These are phyloP conservation scores for Limnomonas spitsbergensis DNA, from an alignment of 139 green algal genomes.

Conservation along the genomic window DNA sequence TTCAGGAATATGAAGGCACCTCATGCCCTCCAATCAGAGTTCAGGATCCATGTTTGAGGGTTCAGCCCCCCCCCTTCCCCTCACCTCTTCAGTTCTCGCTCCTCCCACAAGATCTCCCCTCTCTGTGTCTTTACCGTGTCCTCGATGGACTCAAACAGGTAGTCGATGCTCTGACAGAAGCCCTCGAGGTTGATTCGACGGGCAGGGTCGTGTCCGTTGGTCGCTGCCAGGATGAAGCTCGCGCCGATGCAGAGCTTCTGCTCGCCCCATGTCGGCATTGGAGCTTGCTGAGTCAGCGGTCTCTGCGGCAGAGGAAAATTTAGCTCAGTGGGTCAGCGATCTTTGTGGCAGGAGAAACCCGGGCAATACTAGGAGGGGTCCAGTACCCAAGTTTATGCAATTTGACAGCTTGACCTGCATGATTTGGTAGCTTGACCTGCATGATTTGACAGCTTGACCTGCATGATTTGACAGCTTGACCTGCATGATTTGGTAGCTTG, in stretches of 20 bases:
- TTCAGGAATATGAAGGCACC: neutral
- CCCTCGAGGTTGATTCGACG: constrained; percentile 64
- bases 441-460: no score
- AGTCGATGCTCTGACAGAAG: constrained; percentile 62
- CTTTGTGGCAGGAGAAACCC: no score
- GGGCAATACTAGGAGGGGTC: no score
- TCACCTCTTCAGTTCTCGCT: constrained; percentile 51
- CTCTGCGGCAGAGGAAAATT: neutral
- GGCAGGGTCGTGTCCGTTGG: constrained; percentile 60
- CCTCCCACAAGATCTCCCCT: constrained; percentile 49
- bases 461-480: no score
- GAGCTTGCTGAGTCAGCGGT: neutral
- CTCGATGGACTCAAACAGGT: constrained; percentile 44
- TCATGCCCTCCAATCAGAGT: no score
- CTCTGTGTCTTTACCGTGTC: constrained; percentile 35
- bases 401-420: no score
- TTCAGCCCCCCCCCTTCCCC: neutral
- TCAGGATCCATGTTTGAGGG: no score
- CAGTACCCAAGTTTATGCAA: no score
- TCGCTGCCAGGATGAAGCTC: constrained; percentile 65
- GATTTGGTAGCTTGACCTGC: no score
- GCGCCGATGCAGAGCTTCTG: constrained; percentile 73
- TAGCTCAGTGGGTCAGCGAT: no score
- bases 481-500: no score
- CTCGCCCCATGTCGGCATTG: constrained; percentile 63